These are phyloP conservation scores for Cyamopsis tetragonoloba DNA, from an alignment of 306 rosid genomes.

Conservation along the genomic window DNA sequence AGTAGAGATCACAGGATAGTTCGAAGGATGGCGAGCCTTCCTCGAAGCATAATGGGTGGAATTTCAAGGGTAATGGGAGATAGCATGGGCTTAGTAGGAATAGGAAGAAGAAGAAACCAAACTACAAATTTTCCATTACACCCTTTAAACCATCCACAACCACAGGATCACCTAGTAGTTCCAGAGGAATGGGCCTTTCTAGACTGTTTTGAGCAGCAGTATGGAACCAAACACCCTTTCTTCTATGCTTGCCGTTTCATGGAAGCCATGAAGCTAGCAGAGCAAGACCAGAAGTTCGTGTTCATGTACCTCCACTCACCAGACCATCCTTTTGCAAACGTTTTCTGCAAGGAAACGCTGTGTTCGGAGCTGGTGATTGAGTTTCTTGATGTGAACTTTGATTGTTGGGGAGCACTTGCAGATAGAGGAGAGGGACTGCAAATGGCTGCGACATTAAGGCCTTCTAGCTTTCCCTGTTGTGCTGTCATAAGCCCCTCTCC, in stretches of 20 bases:
- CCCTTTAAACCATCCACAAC: neutral
- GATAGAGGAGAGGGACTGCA: constrained; percentile 57
- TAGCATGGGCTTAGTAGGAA: constrained; percentile 34
- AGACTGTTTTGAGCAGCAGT: constrained; percentile 50
- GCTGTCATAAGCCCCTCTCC: constrained; percentile 57
- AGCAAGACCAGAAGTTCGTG: constrained; percentile 58
- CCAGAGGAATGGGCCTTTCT: constrained; percentile 53
- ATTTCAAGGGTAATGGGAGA: constrained; percentile 56
- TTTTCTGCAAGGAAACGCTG: constrained; percentile 61
- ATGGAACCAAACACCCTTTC: constrained; percentile 57
- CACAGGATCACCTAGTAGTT: constrained; percentile 17
- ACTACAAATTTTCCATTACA: constrained; percentile 30
- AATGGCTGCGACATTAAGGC: constrained; percentile 53
- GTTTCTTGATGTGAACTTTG: constrained; percentile 77
- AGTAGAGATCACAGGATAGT: constrained; percentile 48
- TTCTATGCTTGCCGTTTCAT: constrained; percentile 55
- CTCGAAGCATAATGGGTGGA: constrained; percentile 54
- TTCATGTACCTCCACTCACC: constrained; percentile 81
- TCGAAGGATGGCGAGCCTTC: constrained; percentile 59
- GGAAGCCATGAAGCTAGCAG: constrained; percentile 61
- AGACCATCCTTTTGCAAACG: constrained; percentile 57
- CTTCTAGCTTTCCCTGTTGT: constrained; percentile 65
- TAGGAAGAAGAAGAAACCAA: constrained; percentile 52
- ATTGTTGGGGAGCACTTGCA: constrained; percentile 65
- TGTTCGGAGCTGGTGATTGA: constrained; percentile 59